Evolutionary conservation across 2,329 filamentous ascomycete species (phyloP).

Genomic region (Phialophora macrospora): DNA sequence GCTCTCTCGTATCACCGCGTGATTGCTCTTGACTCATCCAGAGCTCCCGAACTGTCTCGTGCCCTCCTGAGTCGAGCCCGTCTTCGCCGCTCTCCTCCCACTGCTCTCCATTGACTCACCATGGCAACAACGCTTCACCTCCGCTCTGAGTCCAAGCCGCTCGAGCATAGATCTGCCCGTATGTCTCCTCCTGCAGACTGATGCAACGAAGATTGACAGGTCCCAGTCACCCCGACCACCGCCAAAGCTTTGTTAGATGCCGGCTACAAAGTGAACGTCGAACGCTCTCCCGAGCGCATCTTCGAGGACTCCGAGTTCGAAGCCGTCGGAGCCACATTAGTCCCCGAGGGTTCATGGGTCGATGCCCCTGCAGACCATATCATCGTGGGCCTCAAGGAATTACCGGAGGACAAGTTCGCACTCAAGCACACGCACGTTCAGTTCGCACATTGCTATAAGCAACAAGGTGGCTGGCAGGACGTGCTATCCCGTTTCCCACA

Average conservation of each 20-base stretch:
- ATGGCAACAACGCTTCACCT: constrained; percentile 39
- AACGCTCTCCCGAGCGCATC: constrained; percentile 70
- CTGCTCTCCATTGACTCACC: constrained; percentile 7
- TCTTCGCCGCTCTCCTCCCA: background rate
- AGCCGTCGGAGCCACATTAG: constrained; percentile 66
- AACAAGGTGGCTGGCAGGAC: constrained; percentile 76
- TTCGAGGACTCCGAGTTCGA: constrained; percentile 62
- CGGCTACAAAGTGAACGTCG: constrained; percentile 71
- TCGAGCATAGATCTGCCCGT: constrained; percentile 39
- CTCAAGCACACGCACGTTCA: constrained; percentile 74
- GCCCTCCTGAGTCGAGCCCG: background rate
- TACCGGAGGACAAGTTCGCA: constrained; percentile 70
- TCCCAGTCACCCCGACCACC: constrained; percentile 53
- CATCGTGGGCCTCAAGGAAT: constrained; percentile 77
- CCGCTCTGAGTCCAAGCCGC: constrained; percentile 38
- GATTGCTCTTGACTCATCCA: background rate
- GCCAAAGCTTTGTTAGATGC: constrained; percentile 68
- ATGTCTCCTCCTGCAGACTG: constrained; percentile 12
- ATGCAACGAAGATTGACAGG: background rate
- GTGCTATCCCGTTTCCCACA: constrained; percentile 79
- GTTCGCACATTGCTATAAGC: constrained; percentile 77
- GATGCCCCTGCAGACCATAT: constrained; percentile 70
- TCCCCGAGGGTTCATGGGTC: constrained; percentile 70
- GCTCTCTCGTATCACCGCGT: background rate
- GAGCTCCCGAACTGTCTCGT: background rate